Base-by-base conservation (phyloP, 2,329 filamentous ascomycete genomes). In the Colletotrichum tabaci region DNA sequence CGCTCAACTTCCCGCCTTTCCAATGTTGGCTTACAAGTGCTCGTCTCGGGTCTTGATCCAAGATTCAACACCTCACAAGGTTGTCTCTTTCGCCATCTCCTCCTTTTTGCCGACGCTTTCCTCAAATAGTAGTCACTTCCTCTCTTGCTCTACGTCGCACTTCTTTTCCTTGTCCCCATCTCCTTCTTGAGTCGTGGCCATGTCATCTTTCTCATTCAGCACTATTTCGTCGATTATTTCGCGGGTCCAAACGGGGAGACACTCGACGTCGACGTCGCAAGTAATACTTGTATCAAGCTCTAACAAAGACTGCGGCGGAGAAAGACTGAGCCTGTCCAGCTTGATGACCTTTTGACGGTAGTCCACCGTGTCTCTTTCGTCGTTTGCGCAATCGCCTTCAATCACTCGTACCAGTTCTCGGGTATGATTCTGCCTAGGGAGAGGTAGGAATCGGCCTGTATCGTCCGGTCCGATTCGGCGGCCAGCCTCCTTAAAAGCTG, bases 401-500 rank as follows among this genome's bases (percentile, higher is more conserved):
- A 58, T 4, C 52, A 60, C 47, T 13, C 15, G 30, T 23, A 21
- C 26, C 35, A 12, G 40, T n/a, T 38, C 40, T 21, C 15, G 26
- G 35, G 18, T 21, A 8, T 18, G 67, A 50, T 77, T 76, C 42
- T 80, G 73, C 21, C 77, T 78, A 40, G 81, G 82, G 3, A 78
- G 72, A 50, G 81, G 81, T 26, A 83, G 74, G 42, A 74, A 77
- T 23, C 75, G 71, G 35, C 12, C 30, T 2, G 18, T 16, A 40
- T 30, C 18, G 52, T 76, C 70, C 55, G 71, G 65, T 44, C 60
- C 55, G 0, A 76, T 74, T 21, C 78, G 78, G 64, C 82, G 79
- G 46, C 80, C 79, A 16, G 80, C 78, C 35, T 81, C 79, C 61
- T 82, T 83, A 38, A 83, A 76, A 65, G 82, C 80, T 15, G 80